Conservation (phyloP, 768 basidiomycete species). For the Ramaria rubella region DNA sequence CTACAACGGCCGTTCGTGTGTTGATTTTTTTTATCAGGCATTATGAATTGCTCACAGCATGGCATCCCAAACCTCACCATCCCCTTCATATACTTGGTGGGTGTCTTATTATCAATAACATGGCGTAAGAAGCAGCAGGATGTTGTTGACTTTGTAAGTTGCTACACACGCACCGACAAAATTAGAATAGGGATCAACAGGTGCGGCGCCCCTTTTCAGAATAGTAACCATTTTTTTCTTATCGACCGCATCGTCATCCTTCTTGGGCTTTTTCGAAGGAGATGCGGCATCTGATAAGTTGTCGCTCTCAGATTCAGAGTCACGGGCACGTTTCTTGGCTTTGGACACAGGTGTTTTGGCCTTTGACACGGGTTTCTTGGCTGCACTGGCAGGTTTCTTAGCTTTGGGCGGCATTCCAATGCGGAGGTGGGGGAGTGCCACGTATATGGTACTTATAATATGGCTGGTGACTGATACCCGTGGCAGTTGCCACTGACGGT, state of each 20-base stretch:
- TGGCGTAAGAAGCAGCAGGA: neutral
- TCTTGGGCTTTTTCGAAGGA: conserved; percentile 15
- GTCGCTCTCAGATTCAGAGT: conserved; percentile 6
- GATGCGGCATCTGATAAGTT: conserved; percentile 15
- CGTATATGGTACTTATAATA: no score
- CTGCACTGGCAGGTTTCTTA: conserved; percentile 4
- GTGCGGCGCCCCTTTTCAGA: conserved; percentile 48
- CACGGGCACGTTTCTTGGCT: conserved; percentile 13
- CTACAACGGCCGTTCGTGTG: neutral
- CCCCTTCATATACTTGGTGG: conserved; percentile 43
- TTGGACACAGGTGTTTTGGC: conserved; percentile 18
- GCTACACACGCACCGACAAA: conserved; percentile 37
- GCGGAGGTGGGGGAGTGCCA: neutral
- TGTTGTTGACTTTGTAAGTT: neutral
- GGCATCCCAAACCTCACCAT: conserved; percentile 46
- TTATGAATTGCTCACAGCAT: conserved; percentile 33
- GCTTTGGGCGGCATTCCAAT: conserved; percentile 5
- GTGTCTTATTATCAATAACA: conserved; percentile 36
- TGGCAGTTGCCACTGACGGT: no score
- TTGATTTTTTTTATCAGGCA: neutral
- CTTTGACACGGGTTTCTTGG: conserved; percentile 16
- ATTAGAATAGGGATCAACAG: conserved; percentile 43
- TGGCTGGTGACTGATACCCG: no score
- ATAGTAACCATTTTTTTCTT: conserved; percentile 36
- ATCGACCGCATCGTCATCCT: conserved; percentile 24